Percentiles rank a stretch among this genome's conserved stretches.
Evolutionary conservation across 768 basidiomycete species (phyloP).

Genomic region (Mycena indigotica): DNA sequence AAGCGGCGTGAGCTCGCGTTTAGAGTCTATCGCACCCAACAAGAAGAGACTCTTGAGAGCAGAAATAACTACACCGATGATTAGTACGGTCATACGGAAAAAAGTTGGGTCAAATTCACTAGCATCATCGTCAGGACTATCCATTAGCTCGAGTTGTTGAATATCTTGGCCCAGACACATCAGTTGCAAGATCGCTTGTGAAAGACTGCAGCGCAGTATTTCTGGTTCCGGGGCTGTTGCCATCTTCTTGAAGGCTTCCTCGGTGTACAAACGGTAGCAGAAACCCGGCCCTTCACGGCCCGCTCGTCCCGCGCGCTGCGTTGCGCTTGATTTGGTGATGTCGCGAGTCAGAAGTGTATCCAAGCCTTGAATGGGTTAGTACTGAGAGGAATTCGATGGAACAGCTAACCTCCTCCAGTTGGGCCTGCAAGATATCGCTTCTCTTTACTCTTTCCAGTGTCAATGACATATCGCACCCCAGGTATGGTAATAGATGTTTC

Average conservation of each 20-base stretch:
- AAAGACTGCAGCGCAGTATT: slow-evolving; percentile 84
- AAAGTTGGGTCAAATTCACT: too few species aligned
- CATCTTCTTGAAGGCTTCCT: slow-evolving; percentile 72
- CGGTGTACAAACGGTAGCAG: slow-evolving; percentile 93
- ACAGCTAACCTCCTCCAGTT: slow-evolving; percentile 62
- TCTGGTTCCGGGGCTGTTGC: slow-evolving; percentile 76
- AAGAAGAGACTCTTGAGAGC: slow-evolving; percentile 75
- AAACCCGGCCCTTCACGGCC: slow-evolving; percentile 88
- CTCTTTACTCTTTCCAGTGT: slow-evolving; percentile 95
- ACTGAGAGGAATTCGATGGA: neutral
- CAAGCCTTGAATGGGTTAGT: slow-evolving; percentile 57
- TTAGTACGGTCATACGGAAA: too few species aligned
- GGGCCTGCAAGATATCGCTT: slow-evolving; percentile 77
- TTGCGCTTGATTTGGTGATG: slow-evolving; percentile 88
- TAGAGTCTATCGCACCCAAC: slow-evolving; percentile 74
- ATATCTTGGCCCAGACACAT: slow-evolving; percentile 83
- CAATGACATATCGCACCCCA: slow-evolving; percentile 92
- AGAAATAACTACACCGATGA: slow-evolving; percentile 52
- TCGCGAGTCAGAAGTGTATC: slow-evolving; percentile 82
- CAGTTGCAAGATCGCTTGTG: slow-evolving; percentile 82
- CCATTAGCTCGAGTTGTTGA: slow-evolving; percentile 85
- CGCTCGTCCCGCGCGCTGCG: slow-evolving; percentile 93
- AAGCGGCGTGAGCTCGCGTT: slow-evolving; percentile 64
- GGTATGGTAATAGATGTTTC: slow-evolving; percentile 98
- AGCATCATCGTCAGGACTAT: slow-evolving; percentile 73